Conservation (phyloP, 2,329 filamentous ascomycete genomes). For the Ilyonectria mors-panacis region DNA sequence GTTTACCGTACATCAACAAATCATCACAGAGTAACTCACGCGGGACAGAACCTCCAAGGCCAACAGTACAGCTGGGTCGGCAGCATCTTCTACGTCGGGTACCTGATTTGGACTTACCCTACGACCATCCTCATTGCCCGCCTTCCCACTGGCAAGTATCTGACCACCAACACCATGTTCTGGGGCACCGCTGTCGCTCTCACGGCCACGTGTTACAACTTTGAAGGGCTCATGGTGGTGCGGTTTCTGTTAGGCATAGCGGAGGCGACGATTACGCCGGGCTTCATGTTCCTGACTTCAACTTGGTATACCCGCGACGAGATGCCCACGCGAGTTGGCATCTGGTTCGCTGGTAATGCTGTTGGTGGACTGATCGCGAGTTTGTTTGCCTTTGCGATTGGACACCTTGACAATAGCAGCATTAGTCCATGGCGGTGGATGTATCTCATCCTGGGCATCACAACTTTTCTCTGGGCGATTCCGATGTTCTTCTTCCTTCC, state of each 20-base stretch:
- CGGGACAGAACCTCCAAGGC: conserved; percentile 47
- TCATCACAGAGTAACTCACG: conserved; percentile 3
- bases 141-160: conserved; percentile 63
- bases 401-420: conserved; percentile 61
- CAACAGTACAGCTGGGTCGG: conserved; percentile 76
- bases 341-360: conserved; percentile 70
- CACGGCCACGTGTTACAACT: conserved; percentile 63
- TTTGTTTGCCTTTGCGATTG: conserved; percentile 69
- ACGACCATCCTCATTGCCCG: conserved; percentile 64
- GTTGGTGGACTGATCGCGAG: conserved; percentile 64
- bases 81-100: conserved; percentile 59
- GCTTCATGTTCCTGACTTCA: conserved; percentile 69
- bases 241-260: conserved; percentile 69
- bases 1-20: not conserved
- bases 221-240: conserved; percentile 63
- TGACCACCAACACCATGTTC: conserved; percentile 63
- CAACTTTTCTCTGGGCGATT: conserved; percentile 67
- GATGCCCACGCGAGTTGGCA: conserved; percentile 67
- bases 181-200: conserved; percentile 65
- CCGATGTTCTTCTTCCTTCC: conserved; percentile 65
- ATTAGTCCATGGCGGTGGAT: conserved; percentile 70
- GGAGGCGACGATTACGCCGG: conserved; percentile 69
- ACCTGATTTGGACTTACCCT: conserved; percentile 66
- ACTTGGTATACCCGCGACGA: conserved; percentile 72
- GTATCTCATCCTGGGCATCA: conserved; percentile 68